Evolutionary conservation across 83 land plant genomes (phyloP), one percentile per base, ranked within the genome.

Genomic region (Thuja plicata): DNA sequence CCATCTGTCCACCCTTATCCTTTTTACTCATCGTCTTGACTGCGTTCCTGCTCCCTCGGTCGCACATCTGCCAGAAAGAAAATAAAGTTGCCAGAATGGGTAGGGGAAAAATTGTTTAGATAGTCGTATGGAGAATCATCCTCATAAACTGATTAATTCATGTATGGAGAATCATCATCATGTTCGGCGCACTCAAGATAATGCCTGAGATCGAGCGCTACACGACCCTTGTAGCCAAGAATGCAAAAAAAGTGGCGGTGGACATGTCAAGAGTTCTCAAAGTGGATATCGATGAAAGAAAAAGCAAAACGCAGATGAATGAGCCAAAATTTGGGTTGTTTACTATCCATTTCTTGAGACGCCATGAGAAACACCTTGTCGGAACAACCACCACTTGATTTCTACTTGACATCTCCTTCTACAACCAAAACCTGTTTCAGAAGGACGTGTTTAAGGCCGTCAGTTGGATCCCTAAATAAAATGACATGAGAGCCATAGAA

Each of bases 331-430:
- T 27, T 41, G 10, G 86, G 5, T 34, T 80, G 32, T 45, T 87
- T 41, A 60, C 84, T 48, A 8, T 41, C 4, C 86, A 87, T 60
- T 87, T 87, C 50, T 16, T 54, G 1, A 54, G 89, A 4, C 45
- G 91, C 34, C 91, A 89, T 43, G 90, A 88, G 1, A 2, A 17
- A 17, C 88, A 87, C 76, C 88, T 90, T 6, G 15, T 87, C 9
- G 89, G 89, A 7, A 90, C 91, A 0, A 45, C 89, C 0, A 19
- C 74, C 60, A 78, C 91, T 1, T 80, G 88, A 89, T 90, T 90
- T n/a, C n/a, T n/a, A n/a, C n/a, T n/a, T n/a, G n/a, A n/a, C n/a
- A n/a, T 73, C 30, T 90, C 5, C 89, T 87, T 13, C n/a, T n/a
- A n/a, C n/a, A n/a, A 88, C 89, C 84, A 89, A 32, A 89, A 85